Percentiles rank a stretch among this genome's conserved stretches.
Conservation (phyloP, 805 yeast genomes). For the Saturnispora serradocipensis region DNA sequence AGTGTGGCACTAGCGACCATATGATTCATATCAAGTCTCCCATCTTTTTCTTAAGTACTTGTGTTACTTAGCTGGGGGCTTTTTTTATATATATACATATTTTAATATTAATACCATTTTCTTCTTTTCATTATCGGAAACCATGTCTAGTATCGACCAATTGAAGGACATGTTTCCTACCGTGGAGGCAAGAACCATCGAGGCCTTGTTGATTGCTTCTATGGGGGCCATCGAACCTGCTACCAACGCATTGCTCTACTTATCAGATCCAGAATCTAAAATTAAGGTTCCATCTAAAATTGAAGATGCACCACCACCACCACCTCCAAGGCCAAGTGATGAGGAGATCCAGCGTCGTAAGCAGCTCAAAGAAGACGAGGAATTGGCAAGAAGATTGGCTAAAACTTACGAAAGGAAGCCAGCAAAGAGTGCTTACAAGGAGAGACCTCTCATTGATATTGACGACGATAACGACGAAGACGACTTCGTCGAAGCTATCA, state of each 20-base stretch:
- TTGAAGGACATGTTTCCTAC: conserved; percentile 82
- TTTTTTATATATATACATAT: neutral
- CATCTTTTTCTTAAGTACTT: neutral
- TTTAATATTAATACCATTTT: neutral
- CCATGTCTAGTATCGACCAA: conserved; percentile 20
- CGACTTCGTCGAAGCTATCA: conserved; percentile 50
- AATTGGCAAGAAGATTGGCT: conserved; percentile 72
- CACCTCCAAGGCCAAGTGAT: conserved; percentile 27
- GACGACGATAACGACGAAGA: conserved; percentile 30
- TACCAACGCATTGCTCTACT: conserved; percentile 73
- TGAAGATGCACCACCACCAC: conserved; percentile 15
- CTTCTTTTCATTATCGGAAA: neutral
- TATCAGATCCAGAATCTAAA: conserved; percentile 62
- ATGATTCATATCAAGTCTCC: neutral
- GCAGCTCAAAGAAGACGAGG: conserved; percentile 48
- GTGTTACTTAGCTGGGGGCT: neutral
- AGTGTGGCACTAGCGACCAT: neutral
- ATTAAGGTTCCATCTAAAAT: conserved; percentile 37
- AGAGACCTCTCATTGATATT: conserved; percentile 9
- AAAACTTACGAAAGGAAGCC: conserved; percentile 37
- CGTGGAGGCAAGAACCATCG: conserved; percentile 58
- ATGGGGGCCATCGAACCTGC: conserved; percentile 75
- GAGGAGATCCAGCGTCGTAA: conserved; percentile 25
- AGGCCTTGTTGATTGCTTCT: conserved; percentile 80
- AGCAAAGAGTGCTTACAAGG: neutral